Evolutionary conservation across 2,329 filamentous ascomycete genomes (phyloP).

Genomic region (Exophiala xenobiotica): DNA sequence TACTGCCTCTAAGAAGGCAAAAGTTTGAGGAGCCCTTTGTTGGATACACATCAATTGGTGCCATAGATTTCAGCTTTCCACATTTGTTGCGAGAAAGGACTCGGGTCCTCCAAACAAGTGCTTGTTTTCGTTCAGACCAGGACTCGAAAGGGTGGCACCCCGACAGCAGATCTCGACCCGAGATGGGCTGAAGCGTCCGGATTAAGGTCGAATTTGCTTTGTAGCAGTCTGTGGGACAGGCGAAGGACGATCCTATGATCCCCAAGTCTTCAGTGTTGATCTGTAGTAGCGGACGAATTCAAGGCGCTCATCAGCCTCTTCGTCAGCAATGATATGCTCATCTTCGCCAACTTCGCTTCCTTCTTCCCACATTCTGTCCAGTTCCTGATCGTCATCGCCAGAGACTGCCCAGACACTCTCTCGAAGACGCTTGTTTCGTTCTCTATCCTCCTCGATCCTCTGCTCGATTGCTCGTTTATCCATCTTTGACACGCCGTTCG

Average conservation of each 20-base stretch:
- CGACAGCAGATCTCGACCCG: too few species aligned
- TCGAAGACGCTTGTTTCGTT: slow-evolving; percentile 85
- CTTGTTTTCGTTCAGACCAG: too few species aligned
- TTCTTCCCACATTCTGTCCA: slow-evolving; percentile 81
- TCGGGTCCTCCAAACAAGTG: too few species aligned
- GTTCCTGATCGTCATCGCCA: slow-evolving; percentile 65
- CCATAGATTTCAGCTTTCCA: too few species aligned
- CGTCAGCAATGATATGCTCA: slow-evolving; percentile 71
- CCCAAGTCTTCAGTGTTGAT: slow-evolving; percentile 17
- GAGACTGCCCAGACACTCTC: slow-evolving; percentile 93
- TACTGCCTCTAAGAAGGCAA: slow-evolving; percentile 19
- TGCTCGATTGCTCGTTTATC: slow-evolving; percentile 92
- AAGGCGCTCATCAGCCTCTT: slow-evolving; percentile 64
- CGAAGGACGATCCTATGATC: neutral
- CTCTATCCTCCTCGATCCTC: slow-evolving; percentile 92
- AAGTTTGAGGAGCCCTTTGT: too few species aligned
- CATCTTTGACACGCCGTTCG: slow-evolving; percentile 51
- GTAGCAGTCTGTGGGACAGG: neutral
- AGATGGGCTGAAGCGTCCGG: too few species aligned
- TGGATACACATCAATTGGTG: too few species aligned
- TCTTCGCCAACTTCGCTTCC: slow-evolving; percentile 84
- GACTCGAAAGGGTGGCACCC: too few species aligned
- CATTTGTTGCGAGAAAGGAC: too few species aligned
- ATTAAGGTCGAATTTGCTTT: neutral
- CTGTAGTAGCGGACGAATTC: slow-evolving; percentile 34